Base-by-base conservation (phyloP, 768 basidiomycete species). In the Naganishia vishniacii region DNA sequence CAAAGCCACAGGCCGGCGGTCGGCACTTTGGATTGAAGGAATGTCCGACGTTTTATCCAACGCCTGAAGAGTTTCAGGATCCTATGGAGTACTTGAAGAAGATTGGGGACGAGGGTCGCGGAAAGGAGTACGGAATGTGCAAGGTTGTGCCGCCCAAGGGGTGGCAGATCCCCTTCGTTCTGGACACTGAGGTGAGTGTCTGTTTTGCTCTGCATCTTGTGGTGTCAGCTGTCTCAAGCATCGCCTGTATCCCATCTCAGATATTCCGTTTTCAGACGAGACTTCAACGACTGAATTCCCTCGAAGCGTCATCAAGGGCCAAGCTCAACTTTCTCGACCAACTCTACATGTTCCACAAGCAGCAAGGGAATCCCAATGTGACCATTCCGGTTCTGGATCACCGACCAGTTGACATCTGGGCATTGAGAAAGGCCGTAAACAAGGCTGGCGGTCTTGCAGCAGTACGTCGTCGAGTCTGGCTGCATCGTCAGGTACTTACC, bases 311-410 rank as follows among this genome's bases (percentile, higher is more conserved):
- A 37, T 93, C 92, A 65, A 82, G 95, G 70, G 94, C 95, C 56
- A 95, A 93, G 79, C 80, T 98, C 77, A 98, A 95, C 81, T 98
- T 95, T 79, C 79, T 97, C 69, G 94, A 98, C 77, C 91, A 95
- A 78, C 83, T 99, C 51, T 93, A 93, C 78, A 88, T 90, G 70
- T 99, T 88, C 77, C 95, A 98, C 79, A 87, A 89, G 71, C 93
- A 97, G 77, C 91, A 93, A 79, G 91, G 91, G 49, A 91, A 91
- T 75, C 82, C 85, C 65, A 85, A 88, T 68, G 86, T 97, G 26
- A 86, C 86, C n/a, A 87, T 97, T 34, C 95, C 95, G 64, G 88
- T 88, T 32, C 90, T 99, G 75, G 91, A 91, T 77, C 86, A 90
- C 78, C 89, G 90, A 73, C 83, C 91, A 1, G 81, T 99, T 59